Percentiles rank a stretch among this genome's conserved stretches.
Conservation (phyloP, 2,329 filamentous ascomycete species). For the Clathrospora elynae region DNA sequence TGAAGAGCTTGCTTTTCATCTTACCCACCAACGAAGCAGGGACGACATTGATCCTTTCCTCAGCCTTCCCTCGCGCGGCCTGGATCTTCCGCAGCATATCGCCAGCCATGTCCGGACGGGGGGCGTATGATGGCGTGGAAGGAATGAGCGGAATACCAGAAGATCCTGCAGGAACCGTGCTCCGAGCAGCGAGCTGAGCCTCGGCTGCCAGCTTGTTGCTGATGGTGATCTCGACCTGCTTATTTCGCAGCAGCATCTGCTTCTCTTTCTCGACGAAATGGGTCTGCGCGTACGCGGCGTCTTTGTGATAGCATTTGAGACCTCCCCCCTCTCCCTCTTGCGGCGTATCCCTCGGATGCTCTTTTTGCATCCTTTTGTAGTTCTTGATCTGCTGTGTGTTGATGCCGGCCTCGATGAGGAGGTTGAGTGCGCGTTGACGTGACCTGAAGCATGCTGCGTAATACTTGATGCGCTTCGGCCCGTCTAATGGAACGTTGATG, state of each 20-base stretch:
- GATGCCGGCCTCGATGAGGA: conserved; percentile 41
- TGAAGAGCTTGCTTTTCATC: conserved; percentile 30
- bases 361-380: conserved; percentile 32
- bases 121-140: conserved; percentile 19
- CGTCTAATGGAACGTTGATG: conserved; percentile 40
- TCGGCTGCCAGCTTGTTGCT: conserved; percentile 34
- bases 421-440: conserved; percentile 36
- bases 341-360: conserved; percentile 30
- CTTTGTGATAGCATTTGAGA: conserved; percentile 34
- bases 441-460: conserved; percentile 41
- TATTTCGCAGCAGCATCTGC: conserved; percentile 15
- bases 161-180: conserved; percentile 9
- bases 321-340: conserved; percentile 22
- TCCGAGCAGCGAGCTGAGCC: conserved; percentile 25
- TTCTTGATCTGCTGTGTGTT: conserved; percentile 34
- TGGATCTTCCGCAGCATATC: conserved; percentile 16
- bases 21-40: conserved; percentile 24
- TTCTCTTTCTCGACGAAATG: conserved; percentile 22
- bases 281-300: conserved; percentile 27
- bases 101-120: conserved; percentile 10
- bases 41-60: conserved; percentile 23
- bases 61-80: not conserved
- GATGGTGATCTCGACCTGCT: conserved; percentile 36
- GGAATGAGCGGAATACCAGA: conserved; percentile 35
- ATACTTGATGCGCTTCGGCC: conserved; percentile 28